Percentiles rank a stretch among this genome's conserved stretches.
phyloP scores from a whole-genome alignment of 768 basidiomycete genomes.

The Collybia sp. region DNA sequence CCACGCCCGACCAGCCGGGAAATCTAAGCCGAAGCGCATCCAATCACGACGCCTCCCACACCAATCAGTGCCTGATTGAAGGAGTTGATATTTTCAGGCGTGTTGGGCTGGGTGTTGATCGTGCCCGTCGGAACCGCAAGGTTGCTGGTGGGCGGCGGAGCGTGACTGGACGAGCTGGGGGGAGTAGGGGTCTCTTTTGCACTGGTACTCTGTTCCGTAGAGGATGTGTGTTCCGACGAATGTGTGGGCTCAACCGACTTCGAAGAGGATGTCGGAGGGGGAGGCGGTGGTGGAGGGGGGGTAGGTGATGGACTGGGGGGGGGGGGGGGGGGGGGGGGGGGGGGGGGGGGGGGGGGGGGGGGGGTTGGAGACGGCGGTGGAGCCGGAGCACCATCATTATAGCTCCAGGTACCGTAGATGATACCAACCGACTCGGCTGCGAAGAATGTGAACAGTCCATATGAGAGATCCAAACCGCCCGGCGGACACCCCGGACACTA shows the following conservation, averaged over 20 bases:
- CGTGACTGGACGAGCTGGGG: constrained; percentile 6
- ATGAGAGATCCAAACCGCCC: constrained; percentile 59
- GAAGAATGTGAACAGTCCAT: constrained; percentile 53
- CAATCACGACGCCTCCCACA: constrained; percentile 1
- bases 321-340: constrained; percentile 3
- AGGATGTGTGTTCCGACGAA: constrained; percentile 5
- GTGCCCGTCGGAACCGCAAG: constrained; percentile 9
- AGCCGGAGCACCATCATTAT: constrained; percentile 18
- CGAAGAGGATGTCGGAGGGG: constrained; percentile 10
- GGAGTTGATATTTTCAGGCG: background rate
- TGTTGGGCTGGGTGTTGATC: background rate
- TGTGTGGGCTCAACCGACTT: constrained; percentile 8
- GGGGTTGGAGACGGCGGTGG: constrained; percentile 19
- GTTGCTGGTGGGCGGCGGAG: constrained; percentile 3
- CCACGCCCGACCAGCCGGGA: background rate
- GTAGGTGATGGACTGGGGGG: constrained; percentile 13
- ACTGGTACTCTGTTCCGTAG: constrained; percentile 5
- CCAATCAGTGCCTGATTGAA: background rate
- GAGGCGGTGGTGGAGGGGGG: constrained; percentile 5
- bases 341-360: constrained; percentile 1
- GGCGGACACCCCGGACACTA: constrained; percentile 62
- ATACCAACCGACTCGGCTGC: constrained; percentile 36
- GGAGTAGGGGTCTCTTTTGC: constrained; percentile 13
- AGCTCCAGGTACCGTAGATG: constrained; percentile 47
- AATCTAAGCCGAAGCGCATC: background rate